Conservation (phyloP, 2,329 filamentous ascomycete species). For the Calonectria ilicicola region DNA sequence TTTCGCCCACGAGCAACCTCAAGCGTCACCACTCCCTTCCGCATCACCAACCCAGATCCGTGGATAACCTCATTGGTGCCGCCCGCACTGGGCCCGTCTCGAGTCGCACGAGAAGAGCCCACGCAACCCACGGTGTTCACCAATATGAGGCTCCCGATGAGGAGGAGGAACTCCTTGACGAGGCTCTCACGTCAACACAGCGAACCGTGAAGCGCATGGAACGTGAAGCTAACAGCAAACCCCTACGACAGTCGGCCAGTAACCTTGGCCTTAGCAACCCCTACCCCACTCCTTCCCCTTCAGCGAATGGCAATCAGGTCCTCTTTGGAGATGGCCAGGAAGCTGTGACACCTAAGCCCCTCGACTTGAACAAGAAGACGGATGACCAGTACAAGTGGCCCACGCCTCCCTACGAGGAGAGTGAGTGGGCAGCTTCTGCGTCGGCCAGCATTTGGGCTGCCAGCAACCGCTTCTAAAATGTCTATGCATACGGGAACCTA, state of each 20-base stretch:
- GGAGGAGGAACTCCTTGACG: conserved; percentile 94
- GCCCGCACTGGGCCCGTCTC: conserved; percentile 75
- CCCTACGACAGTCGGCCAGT: conserved; percentile 72
- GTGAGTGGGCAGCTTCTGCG: conserved; percentile 88
- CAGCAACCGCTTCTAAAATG: conserved; percentile 69
- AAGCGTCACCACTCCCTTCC: conserved; percentile 76
- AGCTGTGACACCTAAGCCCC: conserved; percentile 74
- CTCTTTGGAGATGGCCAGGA: conserved; percentile 77
- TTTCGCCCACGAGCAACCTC: conserved; percentile 61
- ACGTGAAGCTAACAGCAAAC: conserved; percentile 51
- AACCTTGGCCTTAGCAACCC: conserved; percentile 71
- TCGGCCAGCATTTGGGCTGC: conserved; percentile 85
- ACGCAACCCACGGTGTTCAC: conserved; percentile 79
- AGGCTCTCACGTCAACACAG: conserved; percentile 83
- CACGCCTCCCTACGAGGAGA: conserved; percentile 94
- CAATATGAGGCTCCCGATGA: conserved; percentile 96
- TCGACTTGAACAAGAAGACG: conserved; percentile 74
- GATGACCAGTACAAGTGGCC: conserved; percentile 80
- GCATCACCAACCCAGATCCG: conserved; percentile 71
- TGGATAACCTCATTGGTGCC: conserved; percentile 71
- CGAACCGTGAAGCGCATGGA: conserved; percentile 80
- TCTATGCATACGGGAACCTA: conserved; percentile 22
- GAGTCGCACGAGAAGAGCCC: conserved; percentile 82
- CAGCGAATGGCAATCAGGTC: conserved; percentile 83
- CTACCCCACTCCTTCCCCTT: conserved; percentile 78